These are phyloP conservation scores for Lactarius sp. DNA, from an alignment of 768 basidiomycete genomes.

Conservation along the genomic window DNA sequence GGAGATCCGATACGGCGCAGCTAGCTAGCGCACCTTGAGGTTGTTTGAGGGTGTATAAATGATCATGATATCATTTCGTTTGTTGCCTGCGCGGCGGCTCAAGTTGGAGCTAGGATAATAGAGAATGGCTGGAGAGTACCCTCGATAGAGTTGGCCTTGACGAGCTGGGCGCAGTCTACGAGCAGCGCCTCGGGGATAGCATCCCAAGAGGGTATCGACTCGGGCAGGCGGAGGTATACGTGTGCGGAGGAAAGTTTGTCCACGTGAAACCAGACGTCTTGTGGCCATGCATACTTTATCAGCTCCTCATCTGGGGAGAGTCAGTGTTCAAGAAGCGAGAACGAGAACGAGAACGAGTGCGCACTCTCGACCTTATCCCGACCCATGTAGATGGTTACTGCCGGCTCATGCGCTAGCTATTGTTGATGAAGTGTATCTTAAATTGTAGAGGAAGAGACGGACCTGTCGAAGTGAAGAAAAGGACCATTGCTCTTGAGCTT, in stretches of 20 bases:
- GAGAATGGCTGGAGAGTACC: conserved; percentile 40
- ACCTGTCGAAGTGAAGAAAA: conserved; percentile 27
- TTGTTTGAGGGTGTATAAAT: conserved; percentile 94
- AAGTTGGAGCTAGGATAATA: neutral
- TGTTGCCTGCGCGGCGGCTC: conserved; percentile 62
- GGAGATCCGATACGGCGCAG: neutral
- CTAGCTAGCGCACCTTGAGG: conserved; percentile 58
- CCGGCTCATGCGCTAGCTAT: conserved; percentile 50
- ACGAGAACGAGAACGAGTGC: conserved; percentile 28
- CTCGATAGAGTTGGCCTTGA: conserved; percentile 97
- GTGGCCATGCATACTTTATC: conserved; percentile 87
- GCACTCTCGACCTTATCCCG: conserved; percentile 94
- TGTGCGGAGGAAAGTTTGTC: conserved; percentile 97
- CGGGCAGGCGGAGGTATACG: conserved; percentile 89
- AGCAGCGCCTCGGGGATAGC: conserved; percentile 74
- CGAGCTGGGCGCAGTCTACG: conserved; percentile 86
- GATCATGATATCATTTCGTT: conserved; percentile 88
- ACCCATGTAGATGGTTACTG: conserved; percentile 86
- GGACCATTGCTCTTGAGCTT: conserved; percentile 19
- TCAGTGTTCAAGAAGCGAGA: neutral
- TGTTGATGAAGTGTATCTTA: neutral
- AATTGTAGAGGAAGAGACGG: neutral
- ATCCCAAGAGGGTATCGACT: conserved; percentile 78
- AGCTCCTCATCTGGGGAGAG: conserved; percentile 78
- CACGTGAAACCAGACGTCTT: conserved; percentile 94